A percentile compares a stretch with the other conserved stretches of the same genome.
Conservation (phyloP, 1,139 yeast genomes). For the Meyerozyma smithsonii region DNA sequence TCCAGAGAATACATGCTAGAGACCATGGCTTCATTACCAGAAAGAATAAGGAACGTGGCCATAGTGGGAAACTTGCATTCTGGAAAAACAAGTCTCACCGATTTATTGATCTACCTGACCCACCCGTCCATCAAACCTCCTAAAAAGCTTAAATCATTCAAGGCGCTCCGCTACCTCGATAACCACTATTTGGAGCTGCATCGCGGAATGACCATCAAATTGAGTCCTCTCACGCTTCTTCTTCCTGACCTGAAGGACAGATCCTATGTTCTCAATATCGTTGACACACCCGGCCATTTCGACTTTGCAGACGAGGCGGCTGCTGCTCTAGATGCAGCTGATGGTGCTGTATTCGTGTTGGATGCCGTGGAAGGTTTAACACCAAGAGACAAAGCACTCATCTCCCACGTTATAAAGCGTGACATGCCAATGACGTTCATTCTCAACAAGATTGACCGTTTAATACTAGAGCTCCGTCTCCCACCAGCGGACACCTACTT, state of each 20-base stretch:
- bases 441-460: slow-evolving; percentile 79
- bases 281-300: slow-evolving; percentile 92
- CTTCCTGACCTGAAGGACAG: slow-evolving; percentile 51
- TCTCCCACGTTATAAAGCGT: slow-evolving; percentile 45
- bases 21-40: slow-evolving; percentile 47
- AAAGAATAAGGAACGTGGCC: slow-evolving; percentile 71
- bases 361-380: slow-evolving; percentile 84
- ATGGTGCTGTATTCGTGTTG: slow-evolving; percentile 65
- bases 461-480: slow-evolving; percentile 69
- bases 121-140: slow-evolving; percentile 39
- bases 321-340: slow-evolving; percentile 54
- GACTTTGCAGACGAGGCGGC: slow-evolving; percentile 75
- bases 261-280: slow-evolving; percentile 55
- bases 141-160: slow-evolving; percentile 25
- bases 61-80: slow-evolving; percentile 76
- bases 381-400: slow-evolving; percentile 41
- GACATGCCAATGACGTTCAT: slow-evolving; percentile 55
- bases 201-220: slow-evolving; percentile 65
- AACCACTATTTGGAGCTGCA: slow-evolving; percentile 64
- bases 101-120: slow-evolving; percentile 59
- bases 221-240: slow-evolving; percentile 60
- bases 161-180: slow-evolving; percentile 62
- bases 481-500: slow-evolving; percentile 72
- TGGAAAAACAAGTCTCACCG: slow-evolving; percentile 87
- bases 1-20: slow-evolving; percentile 59